These are phyloP conservation scores for Colletotrichum tamarilloi DNA, from an alignment of 2,329 filamentous ascomycete genomes.

Conservation along the genomic window DNA sequence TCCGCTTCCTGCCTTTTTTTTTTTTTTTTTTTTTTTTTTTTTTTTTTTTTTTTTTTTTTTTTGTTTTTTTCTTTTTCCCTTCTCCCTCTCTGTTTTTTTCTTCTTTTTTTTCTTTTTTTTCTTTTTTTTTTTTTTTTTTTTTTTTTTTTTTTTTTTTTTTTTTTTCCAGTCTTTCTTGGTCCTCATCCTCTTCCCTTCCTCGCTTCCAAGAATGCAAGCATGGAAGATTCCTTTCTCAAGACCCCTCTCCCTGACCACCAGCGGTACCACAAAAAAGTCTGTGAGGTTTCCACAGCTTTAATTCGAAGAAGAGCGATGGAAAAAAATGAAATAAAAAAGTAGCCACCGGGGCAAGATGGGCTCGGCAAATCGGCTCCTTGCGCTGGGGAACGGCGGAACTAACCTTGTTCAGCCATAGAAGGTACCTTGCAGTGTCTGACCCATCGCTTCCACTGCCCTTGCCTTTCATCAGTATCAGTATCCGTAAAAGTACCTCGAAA, in stretches of 20 bases:
- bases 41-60: not conserved
- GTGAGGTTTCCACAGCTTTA: not conserved
- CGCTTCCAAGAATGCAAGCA: not conserved
- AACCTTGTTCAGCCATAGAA: not conserved
- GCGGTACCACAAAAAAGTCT: not conserved
- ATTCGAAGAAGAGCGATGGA: slow-evolving; percentile 18
- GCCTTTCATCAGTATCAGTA: not conserved
- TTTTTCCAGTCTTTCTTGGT: not conserved
- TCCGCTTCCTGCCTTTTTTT: slow-evolving; percentile 21
- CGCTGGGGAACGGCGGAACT: not conserved
- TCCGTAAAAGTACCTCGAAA: too few species aligned
- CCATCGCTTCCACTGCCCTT: not conserved
- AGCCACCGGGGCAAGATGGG: not conserved
- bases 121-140: not conserved
- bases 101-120: not conserved
- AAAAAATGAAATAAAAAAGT: slow-evolving; percentile 13
- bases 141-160: slow-evolving; percentile 3
- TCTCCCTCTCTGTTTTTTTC: too few species aligned
- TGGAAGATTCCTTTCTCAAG: too few species aligned
- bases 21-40: not conserved
- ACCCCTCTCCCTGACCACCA: not conserved
- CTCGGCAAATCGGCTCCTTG: slow-evolving; percentile 30
- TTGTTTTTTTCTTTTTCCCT: not conserved
- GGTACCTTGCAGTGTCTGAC: not conserved
- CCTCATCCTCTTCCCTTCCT: not conserved